Conservation (phyloP, 768 basidiomycete genomes). For the Baorangia bicolor region DNA sequence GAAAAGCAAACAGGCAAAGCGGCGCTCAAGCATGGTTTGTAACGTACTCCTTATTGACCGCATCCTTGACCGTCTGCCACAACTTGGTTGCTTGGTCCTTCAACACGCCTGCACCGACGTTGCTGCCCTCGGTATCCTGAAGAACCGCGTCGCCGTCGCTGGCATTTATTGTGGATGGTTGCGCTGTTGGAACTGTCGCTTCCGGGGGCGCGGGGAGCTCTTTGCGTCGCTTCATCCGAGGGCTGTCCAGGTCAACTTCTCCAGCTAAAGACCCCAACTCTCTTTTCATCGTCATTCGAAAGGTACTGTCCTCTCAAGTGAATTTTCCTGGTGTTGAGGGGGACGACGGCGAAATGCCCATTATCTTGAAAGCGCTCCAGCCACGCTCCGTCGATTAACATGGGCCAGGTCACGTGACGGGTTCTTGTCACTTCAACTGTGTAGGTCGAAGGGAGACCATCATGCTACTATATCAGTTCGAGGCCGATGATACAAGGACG, state of each 20-base stretch:
- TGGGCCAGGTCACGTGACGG: slow-evolving; percentile 31
- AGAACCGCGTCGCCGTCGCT: slow-evolving; percentile 22
- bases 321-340: slow-evolving; percentile 26
- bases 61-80: slow-evolving; percentile 80
- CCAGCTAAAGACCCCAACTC: slow-evolving; percentile 43
- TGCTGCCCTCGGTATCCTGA: slow-evolving; percentile 22
- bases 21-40: slow-evolving; percentile 39
- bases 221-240: slow-evolving; percentile 52
- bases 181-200: slow-evolving; percentile 37
- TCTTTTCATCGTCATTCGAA: slow-evolving; percentile 48
- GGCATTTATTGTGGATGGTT: slow-evolving; percentile 29
- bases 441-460: background rate
- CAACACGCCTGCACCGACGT: slow-evolving; percentile 36
- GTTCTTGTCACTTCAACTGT: background rate
- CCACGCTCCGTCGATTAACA: slow-evolving; percentile 21
- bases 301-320: slow-evolving; percentile 23
- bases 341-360: slow-evolving; percentile 31
- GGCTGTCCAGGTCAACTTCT: slow-evolving; percentile 42
- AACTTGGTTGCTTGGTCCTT: slow-evolving; percentile 68
- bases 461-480: background rate
- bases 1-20: slow-evolving; percentile 44
- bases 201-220: slow-evolving; percentile 41
- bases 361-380: slow-evolving; percentile 33
- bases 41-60: slow-evolving; percentile 86
- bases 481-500: background rate